Conservation (phyloP, 78 protist genomes). For the Carpediemonas membranifera region DNA sequence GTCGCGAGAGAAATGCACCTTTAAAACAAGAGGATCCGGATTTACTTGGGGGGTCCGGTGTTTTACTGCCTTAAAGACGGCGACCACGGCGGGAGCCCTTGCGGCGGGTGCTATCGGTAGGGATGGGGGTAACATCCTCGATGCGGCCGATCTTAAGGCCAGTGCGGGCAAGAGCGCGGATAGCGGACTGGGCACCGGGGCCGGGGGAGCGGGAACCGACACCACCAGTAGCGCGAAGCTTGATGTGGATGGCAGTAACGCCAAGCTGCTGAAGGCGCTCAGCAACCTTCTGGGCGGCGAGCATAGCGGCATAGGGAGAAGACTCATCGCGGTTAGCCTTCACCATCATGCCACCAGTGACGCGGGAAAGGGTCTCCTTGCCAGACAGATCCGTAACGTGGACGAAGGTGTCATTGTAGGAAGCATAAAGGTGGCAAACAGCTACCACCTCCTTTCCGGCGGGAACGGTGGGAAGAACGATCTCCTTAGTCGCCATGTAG, state of each 20-base stretch:
- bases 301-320: conserved; percentile 99
- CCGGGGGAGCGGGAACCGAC: conserved; percentile 90
- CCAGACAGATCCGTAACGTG: conserved; percentile 84
- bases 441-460: conserved; percentile 81
- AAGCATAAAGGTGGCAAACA: conserved; percentile 94
- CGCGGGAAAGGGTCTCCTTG: conserved; percentile 86
- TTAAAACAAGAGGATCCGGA: too few relatives aligned
- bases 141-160: conserved; percentile 97
- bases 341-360: conserved; percentile 97
- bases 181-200: conserved; percentile 99
- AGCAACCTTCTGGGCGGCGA: conserved; percentile 98
- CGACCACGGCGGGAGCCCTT: conserved; percentile 98
- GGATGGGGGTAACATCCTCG: conserved; percentile 89
- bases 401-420: conserved; percentile 93
- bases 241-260: conserved; percentile 95
- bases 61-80: conserved; percentile 83
- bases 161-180: conserved; percentile 97
- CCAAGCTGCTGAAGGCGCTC: conserved; percentile 64
- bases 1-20: too few relatives aligned
- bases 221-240: conserved; percentile 98
- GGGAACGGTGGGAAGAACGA: not conserved
- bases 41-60: too few relatives aligned
- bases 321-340: conserved; percentile 98
- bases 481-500: too few relatives aligned
- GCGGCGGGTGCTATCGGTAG: conserved; percentile 93